Percentiles rank a stretch among this genome's conserved stretches.
These are phyloP conservation scores for Elaphomyces granulatus DNA, from an alignment of 495 filamentous ascomycete genomes.

Conservation along the genomic window DNA sequence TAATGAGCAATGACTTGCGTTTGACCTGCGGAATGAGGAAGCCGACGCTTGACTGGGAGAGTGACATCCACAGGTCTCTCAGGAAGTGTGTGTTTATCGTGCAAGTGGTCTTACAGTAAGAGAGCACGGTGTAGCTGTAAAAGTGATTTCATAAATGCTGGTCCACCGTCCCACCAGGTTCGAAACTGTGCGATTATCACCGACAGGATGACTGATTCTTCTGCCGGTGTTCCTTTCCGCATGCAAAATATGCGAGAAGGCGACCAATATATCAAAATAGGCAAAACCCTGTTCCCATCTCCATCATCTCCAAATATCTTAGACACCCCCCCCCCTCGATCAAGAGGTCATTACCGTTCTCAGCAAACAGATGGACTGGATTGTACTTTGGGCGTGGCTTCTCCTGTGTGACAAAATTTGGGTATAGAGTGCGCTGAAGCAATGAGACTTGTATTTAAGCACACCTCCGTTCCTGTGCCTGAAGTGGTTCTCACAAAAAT, in stretches of 20 bases:
- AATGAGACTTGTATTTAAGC: constrained; percentile 16
- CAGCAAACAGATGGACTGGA: constrained; percentile 10
- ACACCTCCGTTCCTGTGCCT: constrained; percentile 16
- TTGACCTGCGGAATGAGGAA: no score
- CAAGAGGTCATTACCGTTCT: constrained; percentile 14
- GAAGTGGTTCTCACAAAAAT: constrained; percentile 8
- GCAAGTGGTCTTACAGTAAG: no score
- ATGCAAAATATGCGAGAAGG: constrained; percentile 6
- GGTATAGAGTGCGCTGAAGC: constrained; percentile 15
- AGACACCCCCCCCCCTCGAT: constrained; percentile 6
- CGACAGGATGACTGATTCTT: constrained; percentile 8
- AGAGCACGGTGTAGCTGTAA: no score
- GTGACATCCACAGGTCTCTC: no score
- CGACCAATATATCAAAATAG: constrained; percentile 12
- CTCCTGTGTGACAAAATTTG: constrained; percentile 14
- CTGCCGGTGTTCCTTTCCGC: constrained; percentile 4
- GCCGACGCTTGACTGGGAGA: no score
- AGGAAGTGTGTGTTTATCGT: no score
- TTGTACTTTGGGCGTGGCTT: constrained; percentile 14
- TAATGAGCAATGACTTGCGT: no score
- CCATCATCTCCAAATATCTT: constrained; percentile 7
- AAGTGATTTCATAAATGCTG: no score
- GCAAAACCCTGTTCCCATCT: constrained; percentile 9
- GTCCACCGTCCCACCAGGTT: no score
- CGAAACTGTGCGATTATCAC: no score